Conservation (phyloP, 495 filamentous ascomycete genomes). For the Tuber microsphaerosporum region DNA sequence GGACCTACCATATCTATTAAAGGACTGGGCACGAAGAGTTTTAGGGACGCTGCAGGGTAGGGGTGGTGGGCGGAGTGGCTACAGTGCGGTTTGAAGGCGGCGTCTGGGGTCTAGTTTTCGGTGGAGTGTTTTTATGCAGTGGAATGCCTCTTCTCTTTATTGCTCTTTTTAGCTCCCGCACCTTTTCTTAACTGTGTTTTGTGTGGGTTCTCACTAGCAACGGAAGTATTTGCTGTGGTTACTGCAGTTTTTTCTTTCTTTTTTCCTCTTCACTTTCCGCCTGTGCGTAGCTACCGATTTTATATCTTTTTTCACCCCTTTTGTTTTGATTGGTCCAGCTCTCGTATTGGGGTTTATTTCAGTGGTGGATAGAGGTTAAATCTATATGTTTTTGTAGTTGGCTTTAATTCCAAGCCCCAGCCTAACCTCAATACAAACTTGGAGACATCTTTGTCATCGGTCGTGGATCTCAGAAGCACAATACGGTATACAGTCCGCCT, state of each 20-base stretch:
- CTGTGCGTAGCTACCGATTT: slow-evolving; percentile 1
- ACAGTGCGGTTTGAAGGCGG: slow-evolving; percentile 70
- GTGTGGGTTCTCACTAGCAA: neutral
- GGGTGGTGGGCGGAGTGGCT: slow-evolving; percentile 72
- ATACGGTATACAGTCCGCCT: neutral
- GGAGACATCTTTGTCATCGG: neutral
- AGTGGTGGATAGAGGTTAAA: neutral
- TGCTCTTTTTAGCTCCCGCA: neutral
- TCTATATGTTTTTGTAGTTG: neutral
- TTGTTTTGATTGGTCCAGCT: neutral
- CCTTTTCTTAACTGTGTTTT: neutral
- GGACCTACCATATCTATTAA: slow-evolving; percentile 83
- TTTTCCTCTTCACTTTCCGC: neutral
- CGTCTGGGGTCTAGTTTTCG: neutral
- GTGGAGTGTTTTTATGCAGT: neutral
- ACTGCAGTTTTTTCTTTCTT: neutral
- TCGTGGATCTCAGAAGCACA: neutral
- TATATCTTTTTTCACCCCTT: neutral
- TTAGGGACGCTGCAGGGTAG: slow-evolving; percentile 76
- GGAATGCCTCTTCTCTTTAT: neutral
- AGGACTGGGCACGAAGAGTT: slow-evolving; percentile 74
- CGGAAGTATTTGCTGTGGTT: neutral
- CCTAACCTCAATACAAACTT: neutral
- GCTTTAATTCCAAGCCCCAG: neutral
- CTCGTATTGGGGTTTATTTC: neutral